Conservation (phyloP, 768 basidiomycete genomes). For the Atractiella rhizophila region DNA sequence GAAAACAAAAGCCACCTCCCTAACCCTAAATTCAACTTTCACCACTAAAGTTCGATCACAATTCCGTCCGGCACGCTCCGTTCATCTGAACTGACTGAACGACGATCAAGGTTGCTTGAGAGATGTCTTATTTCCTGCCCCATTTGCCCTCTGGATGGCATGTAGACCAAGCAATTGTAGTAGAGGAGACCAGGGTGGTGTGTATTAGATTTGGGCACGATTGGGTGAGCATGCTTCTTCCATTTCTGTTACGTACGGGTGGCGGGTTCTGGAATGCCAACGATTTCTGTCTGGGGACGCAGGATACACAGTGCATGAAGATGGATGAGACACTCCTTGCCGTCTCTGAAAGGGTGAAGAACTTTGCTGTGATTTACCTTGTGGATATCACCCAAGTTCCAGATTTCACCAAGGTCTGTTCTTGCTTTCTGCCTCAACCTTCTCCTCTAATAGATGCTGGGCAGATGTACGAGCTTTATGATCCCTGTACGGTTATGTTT, state of each 20-base stretch:
- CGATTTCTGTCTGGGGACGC: neutral
- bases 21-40: too few species aligned
- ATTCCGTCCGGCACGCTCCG: too few species aligned
- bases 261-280: neutral
- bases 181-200: conserved; percentile 85
- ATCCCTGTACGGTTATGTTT: conserved; percentile 21
- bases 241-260: neutral
- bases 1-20: too few species aligned
- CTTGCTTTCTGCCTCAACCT: neutral
- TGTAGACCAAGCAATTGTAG: conserved; percentile 95
- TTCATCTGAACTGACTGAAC: too few species aligned
- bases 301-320: conserved; percentile 80
- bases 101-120: too few species aligned
- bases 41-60: too few species aligned
- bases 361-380: conserved; percentile 80
- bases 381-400: conserved; percentile 89
- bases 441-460: neutral
- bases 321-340: conserved; percentile 93
- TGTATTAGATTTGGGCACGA: conserved; percentile 87
- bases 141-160: conserved; percentile 88
- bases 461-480: conserved; percentile 97
- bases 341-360: conserved; percentile 87
- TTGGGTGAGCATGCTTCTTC: conserved; percentile 22
- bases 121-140: conserved; percentile 70
- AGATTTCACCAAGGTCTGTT: conserved; percentile 80